Evolutionary conservation across 768 basidiomycete genomes (phyloP).

Genomic region (Rhodocollybia butyracea): DNA sequence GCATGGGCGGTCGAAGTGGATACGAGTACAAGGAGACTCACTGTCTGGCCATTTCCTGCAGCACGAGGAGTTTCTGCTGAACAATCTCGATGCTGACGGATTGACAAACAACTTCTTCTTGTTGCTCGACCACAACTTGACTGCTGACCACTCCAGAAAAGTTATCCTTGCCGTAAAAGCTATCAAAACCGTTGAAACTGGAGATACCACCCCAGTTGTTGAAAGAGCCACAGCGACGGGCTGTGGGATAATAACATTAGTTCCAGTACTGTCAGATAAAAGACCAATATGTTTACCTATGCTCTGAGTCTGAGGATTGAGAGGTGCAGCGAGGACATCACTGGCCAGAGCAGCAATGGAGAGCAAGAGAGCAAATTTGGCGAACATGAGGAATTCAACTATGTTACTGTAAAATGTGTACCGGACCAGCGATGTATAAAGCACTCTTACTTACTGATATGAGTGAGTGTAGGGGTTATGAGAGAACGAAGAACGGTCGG

Average conservation of each 20-base stretch:
- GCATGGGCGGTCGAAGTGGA: too few relatives aligned
- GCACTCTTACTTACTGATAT: neutral
- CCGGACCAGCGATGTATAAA: neutral
- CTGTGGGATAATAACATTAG: neutral
- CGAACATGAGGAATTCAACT: conserved; percentile 28
- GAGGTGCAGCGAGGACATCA: too few relatives aligned
- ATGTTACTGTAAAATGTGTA: neutral
- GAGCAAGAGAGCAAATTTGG: conserved; percentile 32
- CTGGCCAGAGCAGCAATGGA: conserved; percentile 27
- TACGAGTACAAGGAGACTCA: too few relatives aligned
- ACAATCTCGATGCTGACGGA: conserved; percentile 34
- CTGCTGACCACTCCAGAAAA: conserved; percentile 35
- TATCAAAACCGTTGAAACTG: conserved; percentile 44
- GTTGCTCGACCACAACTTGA: conserved; percentile 29
- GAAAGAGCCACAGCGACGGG: conserved; percentile 17
- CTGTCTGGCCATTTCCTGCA: too few relatives aligned
- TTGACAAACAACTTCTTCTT: conserved; percentile 40
- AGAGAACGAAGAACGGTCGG: neutral
- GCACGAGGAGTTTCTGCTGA: too few relatives aligned
- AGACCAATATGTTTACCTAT: conserved; percentile 20
- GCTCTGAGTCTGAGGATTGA: conserved; percentile 18
- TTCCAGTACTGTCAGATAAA: neutral
- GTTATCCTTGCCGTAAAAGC: conserved; percentile 42
- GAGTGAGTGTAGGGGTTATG: too few relatives aligned
- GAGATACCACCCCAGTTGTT: conserved; percentile 32